Evolutionary conservation across 768 basidiomycete species (phyloP), one percentile per base, ranked within the genome.

Genomic region (Coprinopsis marcescibilis): DNA sequence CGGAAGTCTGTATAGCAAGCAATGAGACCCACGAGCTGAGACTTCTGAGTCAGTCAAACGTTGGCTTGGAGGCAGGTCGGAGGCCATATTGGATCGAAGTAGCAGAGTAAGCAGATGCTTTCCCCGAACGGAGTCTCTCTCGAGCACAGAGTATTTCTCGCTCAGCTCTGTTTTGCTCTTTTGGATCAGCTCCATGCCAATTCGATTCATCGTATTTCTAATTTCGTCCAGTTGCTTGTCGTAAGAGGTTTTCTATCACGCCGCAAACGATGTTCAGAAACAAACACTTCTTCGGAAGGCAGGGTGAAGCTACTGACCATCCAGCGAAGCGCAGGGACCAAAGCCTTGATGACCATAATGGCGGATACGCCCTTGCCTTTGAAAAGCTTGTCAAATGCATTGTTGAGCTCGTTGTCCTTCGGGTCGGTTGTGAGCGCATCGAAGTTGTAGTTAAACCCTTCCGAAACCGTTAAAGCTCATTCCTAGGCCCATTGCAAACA

Each of bases 1-100:
- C n/a, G n/a, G n/a, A n/a, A n/a, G n/a, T 13, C n/a, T 11, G 14
- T 2, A 36, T 13, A 13, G 36, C 25, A 19, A 21, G 41, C 14
- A 3, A 32, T 8, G n/a, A n/a, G n/a, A 55, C 78, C 48, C 52
- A 83, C 73, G 73, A 47, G 70, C 63, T 2, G 83, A 49, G 12
- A 87, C 78, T 49, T 86, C 84, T 21, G 70, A 70, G 46, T 87
- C 84, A 0, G 72, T 72, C 63, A 87, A 63, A 26, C 65, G 65
- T 56, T 83, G 80, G 36, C 54, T 65, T 4, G 73, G 72, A 0
- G 76, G 73, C 3, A 81, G 53, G 55, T 86, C 80, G 1, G 71
- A 74, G 0, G 78, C 73, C 65, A 81, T 73, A 57, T 86, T 87
- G 2, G 83, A 82, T 49, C 71, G 70, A 34, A 85, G 65, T 2